Evolutionary conservation across 441 rosid genomes (phyloP).

Genomic region (Adansonia rubrostipa): DNA sequence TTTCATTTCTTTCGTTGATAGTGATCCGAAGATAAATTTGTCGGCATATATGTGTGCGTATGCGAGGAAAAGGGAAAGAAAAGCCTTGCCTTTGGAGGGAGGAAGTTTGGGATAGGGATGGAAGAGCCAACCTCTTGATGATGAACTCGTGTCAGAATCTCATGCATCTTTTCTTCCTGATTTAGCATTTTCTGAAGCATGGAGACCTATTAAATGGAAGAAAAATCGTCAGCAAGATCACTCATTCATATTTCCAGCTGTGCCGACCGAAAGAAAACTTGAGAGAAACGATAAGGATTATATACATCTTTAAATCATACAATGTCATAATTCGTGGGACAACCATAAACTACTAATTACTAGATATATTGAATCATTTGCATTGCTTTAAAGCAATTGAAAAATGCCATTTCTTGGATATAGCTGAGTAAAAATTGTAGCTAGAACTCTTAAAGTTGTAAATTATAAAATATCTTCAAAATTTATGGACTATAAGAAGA

Average conservation of each 20-base stretch:
- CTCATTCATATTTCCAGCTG: slow-evolving; percentile 3
- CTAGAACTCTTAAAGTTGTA: neutral
- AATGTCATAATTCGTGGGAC: neutral
- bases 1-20: too few relatives aligned
- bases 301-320: slow-evolving; percentile 17
- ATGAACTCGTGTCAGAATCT: slow-evolving; percentile 61
- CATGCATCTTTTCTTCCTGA: slow-evolving; percentile 78
- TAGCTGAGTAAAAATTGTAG: neutral
- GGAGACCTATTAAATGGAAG: slow-evolving; percentile 47
- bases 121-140: slow-evolving; percentile 45
- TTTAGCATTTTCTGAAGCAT: slow-evolving; percentile 73
- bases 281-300: neutral
- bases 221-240: neutral
- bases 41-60: neutral
- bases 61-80: neutral
- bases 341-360: neutral
- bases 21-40: too few relatives aligned
- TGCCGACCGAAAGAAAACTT: slow-evolving; percentile 9
- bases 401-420: neutral
- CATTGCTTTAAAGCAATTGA: neutral
- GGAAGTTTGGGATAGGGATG: slow-evolving; percentile 62
- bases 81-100: slow-evolving; percentile 75
- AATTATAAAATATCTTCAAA: neutral
- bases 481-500: neutral
- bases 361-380: neutral